Conservation (phyloP, 164 flowering plant genomes). For the Magnolia officinalis region DNA sequence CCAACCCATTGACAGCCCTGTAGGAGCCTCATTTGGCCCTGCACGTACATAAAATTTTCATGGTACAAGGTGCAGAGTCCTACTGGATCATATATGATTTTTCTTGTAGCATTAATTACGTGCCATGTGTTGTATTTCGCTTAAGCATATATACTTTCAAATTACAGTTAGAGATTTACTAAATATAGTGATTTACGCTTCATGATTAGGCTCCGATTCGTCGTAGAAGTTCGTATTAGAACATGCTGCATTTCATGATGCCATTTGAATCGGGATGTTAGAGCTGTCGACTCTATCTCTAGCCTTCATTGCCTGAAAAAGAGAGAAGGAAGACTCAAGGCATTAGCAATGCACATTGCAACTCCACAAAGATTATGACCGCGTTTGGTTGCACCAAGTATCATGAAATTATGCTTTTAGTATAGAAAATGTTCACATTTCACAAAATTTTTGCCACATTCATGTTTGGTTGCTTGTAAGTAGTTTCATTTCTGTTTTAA, state of each 20-base stretch:
- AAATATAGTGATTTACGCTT: no score
- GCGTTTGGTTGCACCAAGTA: no score
- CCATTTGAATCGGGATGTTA: constrained; percentile 1
- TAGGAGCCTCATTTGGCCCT: no score
- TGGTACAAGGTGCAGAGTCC: no score
- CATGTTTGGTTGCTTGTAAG: background rate
- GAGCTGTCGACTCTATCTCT: constrained; percentile 19
- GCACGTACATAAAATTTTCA: no score
- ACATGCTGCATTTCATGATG: background rate
- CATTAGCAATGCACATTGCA: background rate
- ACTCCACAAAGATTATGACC: background rate
- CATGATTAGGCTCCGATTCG: no score
- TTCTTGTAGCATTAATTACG: no score
- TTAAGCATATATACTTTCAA: no score
- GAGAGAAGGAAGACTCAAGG: background rate
- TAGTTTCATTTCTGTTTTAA: background rate
- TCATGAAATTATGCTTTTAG: background rate
- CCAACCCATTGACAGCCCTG: no score
- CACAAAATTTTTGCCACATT: background rate
- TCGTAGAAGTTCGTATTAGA: background rate
- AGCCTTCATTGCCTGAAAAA: constrained; percentile 22
- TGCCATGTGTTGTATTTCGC: no score
- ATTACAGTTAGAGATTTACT: no score
- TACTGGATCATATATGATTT: no score
- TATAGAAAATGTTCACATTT: background rate